Conservation (phyloP, 1,284 basidiomycete genomes). For the Cryptococcus hybrid region DNA sequence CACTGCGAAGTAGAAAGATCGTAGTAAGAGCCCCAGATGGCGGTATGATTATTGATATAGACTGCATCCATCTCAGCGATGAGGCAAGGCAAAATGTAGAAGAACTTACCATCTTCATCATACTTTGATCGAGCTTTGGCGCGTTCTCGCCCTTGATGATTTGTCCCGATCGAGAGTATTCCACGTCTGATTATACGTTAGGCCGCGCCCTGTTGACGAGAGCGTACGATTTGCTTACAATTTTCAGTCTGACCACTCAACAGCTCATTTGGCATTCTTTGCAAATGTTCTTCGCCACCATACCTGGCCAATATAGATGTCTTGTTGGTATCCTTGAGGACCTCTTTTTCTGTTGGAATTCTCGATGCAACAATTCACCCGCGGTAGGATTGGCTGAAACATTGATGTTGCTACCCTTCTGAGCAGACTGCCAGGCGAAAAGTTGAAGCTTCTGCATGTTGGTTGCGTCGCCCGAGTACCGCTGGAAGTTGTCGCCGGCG, state of each 20-base stretch:
- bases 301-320: conserved; percentile 84
- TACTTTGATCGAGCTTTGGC: conserved; percentile 86
- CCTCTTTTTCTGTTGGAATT: conserved; percentile 88
- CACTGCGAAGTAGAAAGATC: conserved; percentile 67
- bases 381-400: conserved; percentile 95
- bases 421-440: conserved; percentile 96
- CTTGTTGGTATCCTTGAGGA: conserved; percentile 81
- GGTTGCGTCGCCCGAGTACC: conserved; percentile 84
- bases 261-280: conserved; percentile 75
- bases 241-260: conserved; percentile 92
- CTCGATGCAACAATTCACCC: conserved; percentile 84
- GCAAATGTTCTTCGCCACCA: conserved; percentile 91
- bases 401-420: conserved; percentile 91
- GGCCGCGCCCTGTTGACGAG: not conserved
- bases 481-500: conserved; percentile 94
- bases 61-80: conserved; percentile 50
- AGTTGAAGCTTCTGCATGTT: conserved; percentile 89
- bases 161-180: conserved; percentile 90
- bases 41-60: conserved; percentile 88
- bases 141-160: conserved; percentile 85
- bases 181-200: conserved; percentile 61
- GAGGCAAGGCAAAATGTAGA: not conserved
- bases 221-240: conserved; percentile 51
- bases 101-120: conserved; percentile 80
- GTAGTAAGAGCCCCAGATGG: conserved; percentile 97